Conservation (phyloP, 2,329 filamentous ascomycete species). For the Raffaelea arxii region DNA sequence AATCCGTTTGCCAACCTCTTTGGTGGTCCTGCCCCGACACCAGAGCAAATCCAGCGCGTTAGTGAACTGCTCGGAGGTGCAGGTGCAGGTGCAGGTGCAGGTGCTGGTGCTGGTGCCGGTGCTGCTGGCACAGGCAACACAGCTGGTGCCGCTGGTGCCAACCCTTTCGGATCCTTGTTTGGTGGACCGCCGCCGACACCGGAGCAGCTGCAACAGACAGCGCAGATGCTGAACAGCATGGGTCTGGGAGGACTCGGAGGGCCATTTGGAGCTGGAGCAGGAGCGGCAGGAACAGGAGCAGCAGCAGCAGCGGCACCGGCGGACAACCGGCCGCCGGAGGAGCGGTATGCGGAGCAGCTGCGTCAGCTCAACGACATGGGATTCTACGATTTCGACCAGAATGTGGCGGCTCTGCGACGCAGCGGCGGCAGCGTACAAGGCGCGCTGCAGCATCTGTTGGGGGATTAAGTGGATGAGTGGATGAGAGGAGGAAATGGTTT, state of each 20-base stretch:
- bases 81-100: slow-evolving; percentile 6
- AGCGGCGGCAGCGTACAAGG: slow-evolving; percentile 92
- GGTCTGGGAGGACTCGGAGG: too few species aligned
- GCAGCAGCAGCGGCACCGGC: slow-evolving; percentile 31
- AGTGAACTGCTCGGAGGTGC: too few species aligned
- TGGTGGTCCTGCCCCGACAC: too few species aligned
- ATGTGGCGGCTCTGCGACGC: slow-evolving; percentile 77
- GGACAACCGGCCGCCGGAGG: slow-evolving; percentile 86
- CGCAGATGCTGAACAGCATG: slow-evolving; percentile 36
- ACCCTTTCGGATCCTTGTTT: slow-evolving; percentile 63
- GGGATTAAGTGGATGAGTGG: slow-evolving; percentile 13
- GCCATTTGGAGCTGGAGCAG: slow-evolving; percentile 19
- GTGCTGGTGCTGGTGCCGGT: too few species aligned
- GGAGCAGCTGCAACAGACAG: slow-evolving; percentile 44
- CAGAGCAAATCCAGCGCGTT: slow-evolving; percentile 1
- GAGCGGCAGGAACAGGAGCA: slow-evolving; percentile 14
- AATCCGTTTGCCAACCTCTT: slow-evolving; percentile 33
- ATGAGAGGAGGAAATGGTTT: neutral
- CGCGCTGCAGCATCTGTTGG: slow-evolving; percentile 66
- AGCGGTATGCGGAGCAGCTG: slow-evolving; percentile 82
- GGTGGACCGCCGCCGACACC: slow-evolving; percentile 36
- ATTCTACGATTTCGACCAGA: slow-evolving; percentile 92
- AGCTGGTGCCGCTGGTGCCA: slow-evolving; percentile 32
- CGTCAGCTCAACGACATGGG: slow-evolving; percentile 97
- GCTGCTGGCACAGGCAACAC: too few species aligned